Percentiles rank a stretch among this genome's conserved stretches.
Conservation (phyloP, 345 rosid genomes). For the Linum lewisii region DNA sequence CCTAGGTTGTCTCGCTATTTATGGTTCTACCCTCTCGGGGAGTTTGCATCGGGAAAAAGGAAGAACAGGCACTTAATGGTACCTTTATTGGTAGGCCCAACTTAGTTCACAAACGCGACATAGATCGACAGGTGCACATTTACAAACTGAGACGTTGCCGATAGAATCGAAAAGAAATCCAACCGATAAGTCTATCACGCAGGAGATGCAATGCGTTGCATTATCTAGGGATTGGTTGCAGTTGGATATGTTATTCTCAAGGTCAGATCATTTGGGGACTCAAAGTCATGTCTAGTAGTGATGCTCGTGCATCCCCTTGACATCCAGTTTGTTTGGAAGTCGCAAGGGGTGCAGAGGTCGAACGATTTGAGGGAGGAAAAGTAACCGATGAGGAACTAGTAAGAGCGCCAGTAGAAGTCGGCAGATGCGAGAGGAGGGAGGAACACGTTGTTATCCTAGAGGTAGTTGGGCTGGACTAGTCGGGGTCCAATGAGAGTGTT, state of each 20-base stretch:
- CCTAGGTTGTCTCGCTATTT: no score
- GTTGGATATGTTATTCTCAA: neutral
- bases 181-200: neutral
- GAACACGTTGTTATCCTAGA: neutral
- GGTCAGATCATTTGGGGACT: neutral
- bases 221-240: neutral
- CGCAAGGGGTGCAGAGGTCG: no score
- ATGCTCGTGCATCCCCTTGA: no score
- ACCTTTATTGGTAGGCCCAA: neutral
- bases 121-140: neutral
- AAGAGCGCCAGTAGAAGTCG: neutral
- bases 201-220: neutral
- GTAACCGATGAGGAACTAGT: neutral
- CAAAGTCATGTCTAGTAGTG: neutral
- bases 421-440: neutral
- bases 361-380: no score
- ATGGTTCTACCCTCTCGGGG: no score
- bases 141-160: neutral
- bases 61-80: neutral
- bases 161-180: neutral
- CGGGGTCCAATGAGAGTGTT: neutral
- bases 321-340: no score
- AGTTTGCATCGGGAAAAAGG: no score
- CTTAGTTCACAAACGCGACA: neutral
- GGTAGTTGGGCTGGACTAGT: neutral